A percentile compares a stretch with the other conserved stretches of the same genome.
These are phyloP conservation scores for Mytilinidion resinicola DNA, from an alignment of 495 filamentous ascomycete species.

Conservation along the genomic window DNA sequence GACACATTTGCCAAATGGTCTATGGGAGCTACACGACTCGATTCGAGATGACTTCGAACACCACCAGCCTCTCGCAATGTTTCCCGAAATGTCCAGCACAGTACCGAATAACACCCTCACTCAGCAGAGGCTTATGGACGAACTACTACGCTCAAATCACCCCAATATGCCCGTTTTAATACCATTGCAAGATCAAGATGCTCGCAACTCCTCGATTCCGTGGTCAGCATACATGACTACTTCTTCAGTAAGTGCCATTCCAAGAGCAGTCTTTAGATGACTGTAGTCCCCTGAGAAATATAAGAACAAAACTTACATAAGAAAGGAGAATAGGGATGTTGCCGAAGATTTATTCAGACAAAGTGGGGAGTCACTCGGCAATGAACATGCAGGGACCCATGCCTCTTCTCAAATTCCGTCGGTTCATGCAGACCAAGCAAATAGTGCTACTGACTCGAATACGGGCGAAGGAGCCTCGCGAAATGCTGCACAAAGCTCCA, in stretches of 20 bases:
- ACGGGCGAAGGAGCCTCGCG: too few species aligned
- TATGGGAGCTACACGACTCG: conserved; percentile 11
- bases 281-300: neutral
- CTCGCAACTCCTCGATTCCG: conserved; percentile 21
- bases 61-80: conserved; percentile 22
- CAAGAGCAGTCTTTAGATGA: neutral
- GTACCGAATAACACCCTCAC: conserved; percentile 23
- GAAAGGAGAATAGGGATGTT: neutral
- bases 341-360: neutral
- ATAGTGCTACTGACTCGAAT: too few species aligned
- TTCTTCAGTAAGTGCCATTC: conserved; percentile 3
- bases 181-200: conserved; percentile 1
- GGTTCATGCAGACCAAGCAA: too few species aligned
- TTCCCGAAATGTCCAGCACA: conserved; percentile 26
- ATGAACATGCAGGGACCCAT: neutral
- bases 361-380: neutral
- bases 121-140: conserved; percentile 26
- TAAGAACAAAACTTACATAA: neutral
- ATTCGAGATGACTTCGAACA: conserved; percentile 13
- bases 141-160: neutral
- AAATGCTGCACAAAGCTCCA: too few species aligned
- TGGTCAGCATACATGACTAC: conserved; percentile 27
- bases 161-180: neutral
- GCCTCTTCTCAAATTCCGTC: neutral
- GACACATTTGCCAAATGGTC: neutral